A percentile compares a stretch with the other conserved stretches of the same genome.
Evolutionary conservation across 768 basidiomycete species (phyloP).

Genomic region (Suillus brevipes): DNA sequence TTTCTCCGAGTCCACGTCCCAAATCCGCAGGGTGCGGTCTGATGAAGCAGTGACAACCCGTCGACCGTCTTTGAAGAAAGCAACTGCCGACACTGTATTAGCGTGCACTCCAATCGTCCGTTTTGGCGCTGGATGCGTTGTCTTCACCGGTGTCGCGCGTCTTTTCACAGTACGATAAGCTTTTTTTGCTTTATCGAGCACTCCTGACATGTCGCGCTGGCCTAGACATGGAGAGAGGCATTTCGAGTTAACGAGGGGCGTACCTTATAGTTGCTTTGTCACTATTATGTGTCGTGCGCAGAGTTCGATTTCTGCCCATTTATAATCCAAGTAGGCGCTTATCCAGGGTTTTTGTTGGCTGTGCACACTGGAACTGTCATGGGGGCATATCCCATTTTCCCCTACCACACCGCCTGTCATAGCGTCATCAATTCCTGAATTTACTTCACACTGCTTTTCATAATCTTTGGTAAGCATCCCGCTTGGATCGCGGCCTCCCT

Average conservation of each 20-base stretch:
- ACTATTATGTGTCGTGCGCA: too few species aligned
- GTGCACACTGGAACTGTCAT: too few species aligned
- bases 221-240: not conserved
- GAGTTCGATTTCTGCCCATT: too few species aligned
- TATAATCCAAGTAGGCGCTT: too few species aligned
- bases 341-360: too few species aligned
- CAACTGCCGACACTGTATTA: constrained; percentile 9
- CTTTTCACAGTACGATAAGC: not conserved
- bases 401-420: too few species aligned
- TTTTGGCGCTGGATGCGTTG: not conserved
- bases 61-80: constrained; percentile 29
- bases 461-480: too few species aligned
- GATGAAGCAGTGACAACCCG: constrained; percentile 23
- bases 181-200: not conserved
- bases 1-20: constrained; percentile 28
- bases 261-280: not conserved
- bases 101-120: not conserved
- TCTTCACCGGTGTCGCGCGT: not conserved
- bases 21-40: constrained; percentile 27
- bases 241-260: not conserved
- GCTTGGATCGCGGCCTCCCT: too few species aligned
- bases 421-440: too few species aligned
- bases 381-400: too few species aligned
- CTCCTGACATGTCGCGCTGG: not conserved
- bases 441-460: too few species aligned